These are phyloP conservation scores for Chalciporus chontae DNA, from an alignment of 768 basidiomycete species.

Conservation along the genomic window DNA sequence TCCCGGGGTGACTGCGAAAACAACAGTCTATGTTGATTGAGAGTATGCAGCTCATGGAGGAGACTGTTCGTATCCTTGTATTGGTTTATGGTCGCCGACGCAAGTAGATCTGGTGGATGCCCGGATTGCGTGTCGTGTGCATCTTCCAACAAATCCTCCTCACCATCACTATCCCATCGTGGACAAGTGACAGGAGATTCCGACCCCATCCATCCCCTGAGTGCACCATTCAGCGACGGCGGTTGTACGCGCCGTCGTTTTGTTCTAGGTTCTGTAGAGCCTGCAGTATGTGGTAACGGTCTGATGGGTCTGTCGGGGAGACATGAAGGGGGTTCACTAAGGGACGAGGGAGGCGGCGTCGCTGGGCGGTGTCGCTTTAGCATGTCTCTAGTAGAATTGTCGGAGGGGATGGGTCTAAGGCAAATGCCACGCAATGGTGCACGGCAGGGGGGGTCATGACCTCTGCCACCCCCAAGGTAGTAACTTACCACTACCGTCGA, in stretches of 20 bases:
- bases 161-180: constrained; percentile 26
- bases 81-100: constrained; percentile 22
- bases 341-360: constrained; percentile 39
- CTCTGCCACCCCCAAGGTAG: too few species aligned
- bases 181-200: not conserved
- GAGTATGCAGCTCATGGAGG: constrained; percentile 67
- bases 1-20: constrained; percentile 27
- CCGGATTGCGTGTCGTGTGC: constrained; percentile 35
- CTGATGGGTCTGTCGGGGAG: constrained; percentile 13
- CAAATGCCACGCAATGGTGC: not conserved
- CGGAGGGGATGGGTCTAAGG: not conserved
- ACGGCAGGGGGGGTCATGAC: constrained; percentile 20
- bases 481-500: not conserved
- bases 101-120: constrained; percentile 1
- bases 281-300: constrained; percentile 9
- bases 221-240: constrained; percentile 50
- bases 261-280: constrained; percentile 28
- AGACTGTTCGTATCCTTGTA: constrained; percentile 64
- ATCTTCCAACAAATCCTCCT: constrained; percentile 32
- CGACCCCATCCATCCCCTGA: constrained; percentile 41
- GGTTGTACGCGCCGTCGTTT: constrained; percentile 56
- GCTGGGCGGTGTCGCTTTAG: constrained; percentile 50
- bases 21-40: constrained; percentile 60
- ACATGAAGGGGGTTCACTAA: constrained; percentile 24
- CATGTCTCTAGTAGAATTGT: constrained; percentile 34